Base-by-base conservation (phyloP, 768 basidiomycete genomes). In the Symmetrospora coprosmae region DNA sequence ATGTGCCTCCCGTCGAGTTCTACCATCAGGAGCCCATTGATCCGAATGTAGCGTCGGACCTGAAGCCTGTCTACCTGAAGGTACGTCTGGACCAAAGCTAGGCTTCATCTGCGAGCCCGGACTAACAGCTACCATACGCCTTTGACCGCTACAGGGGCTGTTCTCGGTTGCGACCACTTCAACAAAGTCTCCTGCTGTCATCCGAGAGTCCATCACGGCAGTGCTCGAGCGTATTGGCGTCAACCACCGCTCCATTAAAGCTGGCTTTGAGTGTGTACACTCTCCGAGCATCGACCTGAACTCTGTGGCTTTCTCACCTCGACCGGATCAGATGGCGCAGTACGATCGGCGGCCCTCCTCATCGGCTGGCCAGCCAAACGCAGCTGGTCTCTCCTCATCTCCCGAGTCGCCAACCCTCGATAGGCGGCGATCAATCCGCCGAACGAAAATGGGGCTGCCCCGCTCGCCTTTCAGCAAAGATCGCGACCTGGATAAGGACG, bases 131-230 rank as follows among this genome's bases (percentile, higher is more conserved):
- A n/a, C n/a, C n/a, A n/a, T n/a, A n/a, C n/a, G n/a, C n/a, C n/a
- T n/a, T n/a, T n/a, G n/a, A n/a, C n/a, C 6, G 17, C 16, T 41
- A 19, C 21, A 58, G 74, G 94, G 94, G 5, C 70, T 99, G 48
- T 96, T 99, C 75, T 90, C 88, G 66, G 94, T 99, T 39, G 84
- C 87, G 4, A 99, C 94, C 5, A 99, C 94, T 1, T 86, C 89
- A 27, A 89, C 89, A 4, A 96, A 92, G 69, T 70, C 86, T 5
- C 85, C 88, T 4, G 73, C 79, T 14, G 77, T 80, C 8, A 82
- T 97, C 73, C 86, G 87, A 72, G 74, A 78, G 60, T 92, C 97
- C 72, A 84, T 99, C 65, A 78, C 79, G 48, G 79, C 80, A 13
- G 91, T 94, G 1, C 78, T 97, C 37, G 87, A 91, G 68, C 81